Base-by-base conservation (phyloP, 2,329 filamentous ascomycete genomes). In the Nigrospora oryzae region DNA sequence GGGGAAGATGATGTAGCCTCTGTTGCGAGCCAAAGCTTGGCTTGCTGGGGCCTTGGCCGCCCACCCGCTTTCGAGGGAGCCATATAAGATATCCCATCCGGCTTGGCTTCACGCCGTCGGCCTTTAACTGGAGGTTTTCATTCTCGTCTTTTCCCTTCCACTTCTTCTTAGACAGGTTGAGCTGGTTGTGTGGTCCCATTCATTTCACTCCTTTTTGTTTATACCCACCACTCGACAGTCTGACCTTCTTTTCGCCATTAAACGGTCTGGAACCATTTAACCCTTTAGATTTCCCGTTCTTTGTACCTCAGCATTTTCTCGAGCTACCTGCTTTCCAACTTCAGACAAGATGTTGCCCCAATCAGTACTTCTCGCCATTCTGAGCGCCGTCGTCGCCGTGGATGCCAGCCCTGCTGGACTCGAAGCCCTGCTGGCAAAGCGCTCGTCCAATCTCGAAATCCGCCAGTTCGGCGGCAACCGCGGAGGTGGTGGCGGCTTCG, bases 231-330 rank as follows among this genome's bases (percentile, higher is more conserved):
- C 64, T 70, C 66, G 15, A 36, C 34, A n/a, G 34, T 66, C 64
- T 65, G 62, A 70, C 60, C 67, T 61, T 64, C 69, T 65, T 61
- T 69, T 68, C 64, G 59, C 58, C 58, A 53, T 59, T 57, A 57
- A 59, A 57, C 64, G 70, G 73, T 75, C 72, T 74, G 73, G 71
- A 64, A 75, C 73, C 71, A 65, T 59, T 62, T 64, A 56, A 56
- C 34, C 23, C 23, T 19, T 19, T 30, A 40, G 33, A 34, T 34
- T 31, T 41, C 23, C 39, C 17, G 15, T 34, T 33, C 31, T 33
- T 15, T n/a, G 31, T 19, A 41, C 39, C 39, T 31, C 32, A 34
- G 39, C 34, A 41, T 45, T 44, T 40, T 40, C 43, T 30, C 28
- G n/a, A 49, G n/a, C 32, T 40, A 41, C 39, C 39, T 41, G 39